Percentiles rank a stretch among this genome's conserved stretches.
Evolutionary conservation across 768 basidiomycete species (phyloP).

Genomic region (Macrolepiota albuminosa): DNA sequence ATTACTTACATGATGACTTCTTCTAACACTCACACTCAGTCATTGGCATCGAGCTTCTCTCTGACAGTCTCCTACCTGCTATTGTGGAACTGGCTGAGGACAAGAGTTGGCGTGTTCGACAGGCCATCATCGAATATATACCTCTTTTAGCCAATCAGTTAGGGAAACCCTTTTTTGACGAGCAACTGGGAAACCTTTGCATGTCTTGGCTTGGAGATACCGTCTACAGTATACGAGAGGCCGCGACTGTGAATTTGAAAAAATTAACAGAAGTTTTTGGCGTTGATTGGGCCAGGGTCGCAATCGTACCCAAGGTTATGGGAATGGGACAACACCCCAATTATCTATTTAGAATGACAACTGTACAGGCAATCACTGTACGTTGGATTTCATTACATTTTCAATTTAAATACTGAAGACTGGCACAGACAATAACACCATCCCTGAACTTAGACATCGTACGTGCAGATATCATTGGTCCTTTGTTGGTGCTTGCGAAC

Average conservation of each 20-base stretch:
- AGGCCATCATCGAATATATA: slow-evolving; percentile 99
- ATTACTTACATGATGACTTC: slow-evolving; percentile 9
- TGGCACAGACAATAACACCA: slow-evolving; percentile 83
- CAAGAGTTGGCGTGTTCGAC: slow-evolving; percentile 99
- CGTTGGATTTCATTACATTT: slow-evolving; percentile 22
- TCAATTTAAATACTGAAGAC: slow-evolving; percentile 5
- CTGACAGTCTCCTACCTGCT: slow-evolving; percentile 92
- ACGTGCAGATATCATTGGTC: slow-evolving; percentile 76
- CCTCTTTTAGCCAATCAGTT: slow-evolving; percentile 98
- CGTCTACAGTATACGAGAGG: slow-evolving; percentile 96
- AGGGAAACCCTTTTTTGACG: slow-evolving; percentile 95
- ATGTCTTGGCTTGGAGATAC: slow-evolving; percentile 99
- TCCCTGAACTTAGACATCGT: slow-evolving; percentile 83
- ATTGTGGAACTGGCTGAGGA: slow-evolving; percentile 98
- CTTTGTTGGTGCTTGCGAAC: slow-evolving; percentile 73
- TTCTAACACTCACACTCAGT: slow-evolving; percentile 43
- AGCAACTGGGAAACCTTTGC: slow-evolving; percentile 92
- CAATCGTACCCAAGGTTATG: slow-evolving; percentile 96
- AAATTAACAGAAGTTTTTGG: slow-evolving; percentile 98
- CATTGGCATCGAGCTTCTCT: slow-evolving; percentile 94
- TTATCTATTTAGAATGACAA: slow-evolving; percentile 97
- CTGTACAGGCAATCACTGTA: slow-evolving; percentile 97
- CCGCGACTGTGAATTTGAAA: slow-evolving; percentile 95
- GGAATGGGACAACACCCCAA: slow-evolving; percentile 97
- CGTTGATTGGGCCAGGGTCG: slow-evolving; percentile 91